These are phyloP conservation scores for Coniochaeta sp. DNA, from an alignment of 2,329 filamentous ascomycete species.

Conservation along the genomic window DNA sequence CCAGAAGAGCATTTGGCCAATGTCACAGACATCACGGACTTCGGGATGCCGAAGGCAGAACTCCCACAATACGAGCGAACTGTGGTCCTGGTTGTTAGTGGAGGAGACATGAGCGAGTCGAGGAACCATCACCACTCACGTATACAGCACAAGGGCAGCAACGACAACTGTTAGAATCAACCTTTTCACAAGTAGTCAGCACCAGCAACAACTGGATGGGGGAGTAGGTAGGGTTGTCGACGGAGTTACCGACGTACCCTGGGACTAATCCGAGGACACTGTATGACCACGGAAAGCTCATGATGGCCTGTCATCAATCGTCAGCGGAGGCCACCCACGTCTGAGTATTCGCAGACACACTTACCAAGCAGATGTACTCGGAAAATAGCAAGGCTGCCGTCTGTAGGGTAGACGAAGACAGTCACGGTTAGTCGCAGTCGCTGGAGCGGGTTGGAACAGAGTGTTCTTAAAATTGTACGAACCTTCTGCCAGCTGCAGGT, in stretches of 20 bases:
- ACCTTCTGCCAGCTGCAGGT: slow-evolving; percentile 93
- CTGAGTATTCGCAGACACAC: slow-evolving; percentile 3
- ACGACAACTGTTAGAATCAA: slow-evolving; percentile 76
- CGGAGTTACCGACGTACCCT: slow-evolving; percentile 33
- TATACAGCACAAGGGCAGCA: slow-evolving; percentile 75
- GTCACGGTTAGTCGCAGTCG: neutral
- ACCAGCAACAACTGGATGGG: slow-evolving; percentile 3
- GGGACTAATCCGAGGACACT: slow-evolving; percentile 80
- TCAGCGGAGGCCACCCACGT: neutral
- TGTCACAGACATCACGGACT: slow-evolving; percentile 86
- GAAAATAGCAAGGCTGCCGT: slow-evolving; percentile 86
- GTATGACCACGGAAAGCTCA: slow-evolving; percentile 95
- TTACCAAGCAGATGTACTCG: slow-evolving; percentile 80
- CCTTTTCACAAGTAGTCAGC: slow-evolving; percentile 18
- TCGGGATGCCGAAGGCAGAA: slow-evolving; percentile 89
- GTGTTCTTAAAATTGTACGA: neutral
- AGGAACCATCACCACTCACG: slow-evolving; percentile 43
- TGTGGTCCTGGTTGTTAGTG: slow-evolving; percentile 10
- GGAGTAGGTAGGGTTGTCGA: neutral
- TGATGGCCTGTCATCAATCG: slow-evolving; percentile 51
- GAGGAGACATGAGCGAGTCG: slow-evolving; percentile 44
- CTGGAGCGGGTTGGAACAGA: neutral
- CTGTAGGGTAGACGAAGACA: slow-evolving; percentile 26
- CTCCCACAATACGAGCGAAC: slow-evolving; percentile 53
- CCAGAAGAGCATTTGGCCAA: slow-evolving; percentile 94